Evolutionary conservation across 140 eudicot species (phyloP), one percentile per base, ranked within the genome.

Genomic region (Bidens hawaiensis): DNA sequence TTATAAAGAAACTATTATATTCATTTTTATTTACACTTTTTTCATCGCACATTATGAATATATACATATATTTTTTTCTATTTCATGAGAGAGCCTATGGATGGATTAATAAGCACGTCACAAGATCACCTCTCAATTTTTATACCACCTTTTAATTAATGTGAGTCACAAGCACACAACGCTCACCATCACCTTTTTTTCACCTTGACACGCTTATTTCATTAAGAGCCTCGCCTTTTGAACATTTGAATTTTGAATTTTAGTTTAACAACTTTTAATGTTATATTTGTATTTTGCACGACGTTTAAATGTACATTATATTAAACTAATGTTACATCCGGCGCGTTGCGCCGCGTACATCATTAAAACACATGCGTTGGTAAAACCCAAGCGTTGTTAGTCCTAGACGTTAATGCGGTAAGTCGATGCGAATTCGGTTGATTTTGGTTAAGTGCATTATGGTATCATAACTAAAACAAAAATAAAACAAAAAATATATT

Each of bases 181-280:
- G 88, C 88, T 79, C 86, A 65, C 68, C 83, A 71, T 76, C 89
- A 76, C 75, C 86, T 66, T 53, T 79, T 84, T 83, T 81, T 78
- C 91, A 81, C 43, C 13, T 36, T 78, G 95, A 83, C 79, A 65
- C 72, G 69, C 76, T 65, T 83, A 72, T 81, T 75, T 79, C 69
- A 78, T 63, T 63, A 47, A 57, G 58, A 74, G 60, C 82, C 86
- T 79, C 62, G 6, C 73, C 66, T 28, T 70, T 73, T 78, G 55
- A 67, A 68, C 58, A 54, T 82, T 81, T 63, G 74, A 82, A 78
- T 64, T 79, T 82, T 52, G 75, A 54, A 41, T 22, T 60, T 52
- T 51, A 26, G 21, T 34, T 48, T 21, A 22, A 64, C 26, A 45
- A 17, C 2, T 46, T 27, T 43, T 41, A 61, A 6, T 17, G n/a